Base-by-base conservation (phyloP, 2,329 filamentous ascomycete species). In the Xylariaceae sp. region DNA sequence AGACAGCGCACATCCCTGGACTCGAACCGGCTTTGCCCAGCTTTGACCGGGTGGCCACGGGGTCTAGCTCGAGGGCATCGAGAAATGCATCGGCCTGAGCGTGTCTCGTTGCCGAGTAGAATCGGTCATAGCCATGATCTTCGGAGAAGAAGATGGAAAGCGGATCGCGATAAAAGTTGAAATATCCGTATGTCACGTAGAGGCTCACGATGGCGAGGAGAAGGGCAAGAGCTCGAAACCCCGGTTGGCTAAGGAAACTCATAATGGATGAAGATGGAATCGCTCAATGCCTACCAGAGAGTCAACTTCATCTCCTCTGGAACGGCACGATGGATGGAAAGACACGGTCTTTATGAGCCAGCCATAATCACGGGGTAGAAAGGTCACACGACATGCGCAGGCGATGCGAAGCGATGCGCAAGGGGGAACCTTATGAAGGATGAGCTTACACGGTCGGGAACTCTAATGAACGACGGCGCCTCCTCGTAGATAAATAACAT, bases 131-230 rank as follows among this genome's bases (percentile, higher is more conserved):
- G 57, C 69, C 70, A 67, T 71, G 70, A 13, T 65, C 37, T 51
- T 68, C 66, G 35, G 70, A 72, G 63, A 71, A 72, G 61, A 72
- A 72, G 15, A 72, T 68, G 48, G 70, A 72, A 5, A 72, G 62
- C 2, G 70, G 70, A 49, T 72, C 70, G 62, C 69, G 70, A 58
- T 72, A 72, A 62, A 72, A 72, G 60, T 66, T 62, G 51, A 66
- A 54, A 17, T 64, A 67, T n/a, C 69, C 70, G 59, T 71, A 72
- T 48, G 67, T 58, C n/a, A 61, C 58, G 59, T 72, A 72, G 53
- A 70, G 55, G 39, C 53, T 58, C 34, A 68, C 62, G 59, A 71
- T 34, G 9, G 56, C 23, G n/a, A 66, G 6, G 51, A 71, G 68
- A 7, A 71, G 44, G 17, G 67, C 45, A 15, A 70, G 61, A 18